Base-by-base conservation (phyloP, 169 alveolate species). In the Fabrea salina region DNA sequence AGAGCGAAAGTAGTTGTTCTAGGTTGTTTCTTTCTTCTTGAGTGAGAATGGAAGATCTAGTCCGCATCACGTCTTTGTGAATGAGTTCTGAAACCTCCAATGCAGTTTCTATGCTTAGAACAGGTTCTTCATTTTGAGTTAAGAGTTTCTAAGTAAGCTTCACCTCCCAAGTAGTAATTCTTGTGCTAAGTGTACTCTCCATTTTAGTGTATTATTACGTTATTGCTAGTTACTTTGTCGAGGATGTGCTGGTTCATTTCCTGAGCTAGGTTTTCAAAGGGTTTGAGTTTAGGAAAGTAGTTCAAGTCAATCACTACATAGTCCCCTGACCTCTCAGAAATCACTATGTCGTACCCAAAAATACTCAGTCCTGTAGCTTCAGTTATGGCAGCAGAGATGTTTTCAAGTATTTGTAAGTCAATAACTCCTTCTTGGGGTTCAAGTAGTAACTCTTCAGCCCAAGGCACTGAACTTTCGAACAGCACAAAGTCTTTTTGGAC, bases 1-100 rank as follows among this genome's bases (percentile, higher is more conserved):
- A 88, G 76, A 51, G 82, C 3, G 89, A 79, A 41, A 88, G 56
- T 13, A 88, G 27, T 35, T 78, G 44, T 49, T 81, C 79, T 6
- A 81, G 43, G 25, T 51, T 39, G 11, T 58, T 33, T 33, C 61
- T 72, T 33, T 68, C 71, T 6, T 81, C 59, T 30, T 39, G 43
- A 16, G 81, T 77, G 35, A 57, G 30, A 32, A 35, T 37, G 22
- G 71, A 37, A 33, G 72, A 37, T 59, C 82, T 56, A 22, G 86
- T 81, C 50, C 86, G 54, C 3, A 53, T 41, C 8, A 57, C 82
- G 58, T 81, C 86, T 13, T 37, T 25, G 8, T 81, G 22, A 19
- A 81, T 72, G n/a, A n/a, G n/a, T n/a, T n/a, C n/a, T n/a, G n/a
- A n/a, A n/a, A n/a, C n/a, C n/a, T n/a, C n/a, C n/a, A n/a, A n/a